Conservation (phyloP, 257 asterid genomes). For the Gynochthodes officinalis region DNA sequence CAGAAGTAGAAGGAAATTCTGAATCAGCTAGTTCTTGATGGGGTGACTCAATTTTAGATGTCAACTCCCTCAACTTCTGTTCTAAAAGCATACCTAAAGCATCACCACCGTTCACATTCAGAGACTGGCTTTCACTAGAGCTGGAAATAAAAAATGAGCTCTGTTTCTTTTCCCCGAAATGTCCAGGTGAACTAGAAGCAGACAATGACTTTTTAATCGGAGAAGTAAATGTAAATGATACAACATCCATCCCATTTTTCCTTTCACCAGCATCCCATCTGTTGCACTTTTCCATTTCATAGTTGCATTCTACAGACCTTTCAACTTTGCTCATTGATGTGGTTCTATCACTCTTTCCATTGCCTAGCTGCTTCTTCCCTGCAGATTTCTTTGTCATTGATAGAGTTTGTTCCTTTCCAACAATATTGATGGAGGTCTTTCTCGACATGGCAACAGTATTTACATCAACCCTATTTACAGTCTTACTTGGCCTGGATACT, state of each 20-base stretch:
- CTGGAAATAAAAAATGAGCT: slow-evolving; percentile 31
- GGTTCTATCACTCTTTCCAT: slow-evolving; percentile 31
- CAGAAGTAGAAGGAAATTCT: slow-evolving; percentile 36
- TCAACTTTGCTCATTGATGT: slow-evolving; percentile 33
- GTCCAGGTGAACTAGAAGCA: slow-evolving; percentile 39
- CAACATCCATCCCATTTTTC: slow-evolving; percentile 66
- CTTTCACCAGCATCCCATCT: slow-evolving; percentile 61
- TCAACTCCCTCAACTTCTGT: slow-evolving; percentile 79
- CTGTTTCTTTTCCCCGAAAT: slow-evolving; percentile 31
- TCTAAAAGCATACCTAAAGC: slow-evolving; percentile 87
- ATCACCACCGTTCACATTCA: slow-evolving; percentile 57
- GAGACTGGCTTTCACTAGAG: slow-evolving; percentile 35
- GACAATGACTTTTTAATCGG: slow-evolving; percentile 71
- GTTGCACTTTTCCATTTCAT: slow-evolving; percentile 45
- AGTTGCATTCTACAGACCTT: slow-evolving; percentile 49
- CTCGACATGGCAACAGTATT: slow-evolving; percentile 46
- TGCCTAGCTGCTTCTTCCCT: slow-evolving; percentile 39
- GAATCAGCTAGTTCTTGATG: slow-evolving; percentile 45
- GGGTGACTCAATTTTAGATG: slow-evolving; percentile 66
- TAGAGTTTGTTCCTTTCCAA: slow-evolving; percentile 56
- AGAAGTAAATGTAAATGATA: slow-evolving; percentile 93
- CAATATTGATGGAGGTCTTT: slow-evolving; percentile 49
- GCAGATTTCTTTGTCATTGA: slow-evolving; percentile 40
- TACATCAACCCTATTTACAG: slow-evolving; percentile 57
- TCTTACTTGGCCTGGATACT: slow-evolving; percentile 40